A percentile compares a stretch with the other conserved stretches of the same genome.
Conservation (phyloP, 495 filamentous ascomycete genomes). For the Lasiosphaeria hispida region DNA sequence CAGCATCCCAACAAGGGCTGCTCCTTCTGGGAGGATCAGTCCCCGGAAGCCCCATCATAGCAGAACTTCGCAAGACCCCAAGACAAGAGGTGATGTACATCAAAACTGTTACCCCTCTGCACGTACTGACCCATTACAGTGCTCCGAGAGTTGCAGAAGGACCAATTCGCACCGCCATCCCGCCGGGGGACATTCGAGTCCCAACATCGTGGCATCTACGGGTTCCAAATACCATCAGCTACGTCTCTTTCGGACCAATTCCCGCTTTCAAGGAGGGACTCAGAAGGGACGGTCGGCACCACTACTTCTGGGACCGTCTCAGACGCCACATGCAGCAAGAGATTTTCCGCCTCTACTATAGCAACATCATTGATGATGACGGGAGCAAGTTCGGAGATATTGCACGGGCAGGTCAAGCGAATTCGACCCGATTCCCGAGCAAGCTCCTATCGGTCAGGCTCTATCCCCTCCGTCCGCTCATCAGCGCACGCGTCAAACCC, state of each 20-base stretch:
- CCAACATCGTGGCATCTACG: neutral
- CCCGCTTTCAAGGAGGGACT: neutral
- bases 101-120: neutral
- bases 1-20: too few species aligned
- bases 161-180: neutral
- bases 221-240: neutral
- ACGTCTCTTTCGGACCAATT: neutral
- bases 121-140: neutral
- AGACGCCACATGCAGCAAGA: neutral
- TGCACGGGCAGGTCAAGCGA: neutral
- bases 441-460: neutral
- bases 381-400: neutral
- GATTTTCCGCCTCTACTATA: neutral
- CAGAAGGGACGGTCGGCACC: neutral
- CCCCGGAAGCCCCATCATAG: neutral
- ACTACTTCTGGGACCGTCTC: neutral
- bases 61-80: neutral
- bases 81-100: neutral
- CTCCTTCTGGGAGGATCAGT: neutral
- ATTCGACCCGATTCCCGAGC: neutral
- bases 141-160: neutral
- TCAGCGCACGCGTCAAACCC: neutral
- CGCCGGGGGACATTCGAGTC: neutral
- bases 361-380: neutral
- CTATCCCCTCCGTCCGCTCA: neutral